A percentile compares a stretch with the other conserved stretches of the same genome.
Conservation (phyloP, 768 basidiomycete genomes). For the Tricholoma saponaceum region DNA sequence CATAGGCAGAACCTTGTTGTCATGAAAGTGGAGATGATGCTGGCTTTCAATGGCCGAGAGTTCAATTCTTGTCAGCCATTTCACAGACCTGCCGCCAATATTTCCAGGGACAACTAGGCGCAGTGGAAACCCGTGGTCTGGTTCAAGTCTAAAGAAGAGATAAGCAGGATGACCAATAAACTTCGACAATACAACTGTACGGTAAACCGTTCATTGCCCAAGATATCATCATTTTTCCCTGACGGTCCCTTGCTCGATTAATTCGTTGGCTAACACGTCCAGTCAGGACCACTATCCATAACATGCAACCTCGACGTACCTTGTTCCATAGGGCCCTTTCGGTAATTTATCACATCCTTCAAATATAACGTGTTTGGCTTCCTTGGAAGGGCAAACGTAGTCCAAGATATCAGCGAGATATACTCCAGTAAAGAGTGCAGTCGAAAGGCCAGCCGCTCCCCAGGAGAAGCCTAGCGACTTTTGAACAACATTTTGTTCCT, state of each 20-base stretch:
- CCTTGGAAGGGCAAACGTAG: constrained; percentile 31
- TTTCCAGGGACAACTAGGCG: constrained; percentile 60
- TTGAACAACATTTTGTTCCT: constrained; percentile 60
- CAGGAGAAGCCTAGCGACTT: constrained; percentile 55
- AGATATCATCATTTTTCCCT: constrained; percentile 47
- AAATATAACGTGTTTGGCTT: constrained; percentile 49
- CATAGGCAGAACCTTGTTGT: constrained; percentile 62
- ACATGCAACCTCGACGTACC: background rate
- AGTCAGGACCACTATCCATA: background rate
- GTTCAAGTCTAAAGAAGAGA: constrained; percentile 31
- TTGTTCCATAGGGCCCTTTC: constrained; percentile 58
- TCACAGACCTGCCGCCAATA: constrained; percentile 49
- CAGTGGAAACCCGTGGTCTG: constrained; percentile 66
- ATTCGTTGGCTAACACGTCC: background rate
- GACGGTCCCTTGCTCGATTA: constrained; percentile 19
- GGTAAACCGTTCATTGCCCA: constrained; percentile 60
- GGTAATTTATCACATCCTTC: constrained; percentile 56
- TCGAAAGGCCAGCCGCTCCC: constrained; percentile 49
- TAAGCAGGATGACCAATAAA: background rate
- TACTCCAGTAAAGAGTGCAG: constrained; percentile 59
- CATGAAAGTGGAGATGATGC: constrained; percentile 45
- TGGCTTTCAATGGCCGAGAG: constrained; percentile 46
- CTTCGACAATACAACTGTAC: background rate
- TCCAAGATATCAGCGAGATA: constrained; percentile 52
- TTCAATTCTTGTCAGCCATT: constrained; percentile 59